Base-by-base conservation (phyloP, 1,139 yeast genomes). In the Torulaspora pretoriensis region DNA sequence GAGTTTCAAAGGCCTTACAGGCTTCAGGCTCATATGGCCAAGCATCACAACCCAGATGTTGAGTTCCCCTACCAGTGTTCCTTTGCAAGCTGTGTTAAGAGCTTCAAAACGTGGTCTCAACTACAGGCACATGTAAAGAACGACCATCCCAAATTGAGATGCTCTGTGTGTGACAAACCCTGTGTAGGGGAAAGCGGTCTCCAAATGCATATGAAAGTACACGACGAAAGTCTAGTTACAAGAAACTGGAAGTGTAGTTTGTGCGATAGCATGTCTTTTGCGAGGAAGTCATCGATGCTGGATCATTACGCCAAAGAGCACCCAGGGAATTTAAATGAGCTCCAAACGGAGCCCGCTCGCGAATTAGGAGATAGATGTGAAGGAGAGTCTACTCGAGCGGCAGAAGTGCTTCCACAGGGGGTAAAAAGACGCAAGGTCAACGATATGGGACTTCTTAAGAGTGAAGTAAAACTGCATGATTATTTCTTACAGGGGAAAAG, bases 131-230 rank as follows among this genome's bases (percentile, higher is more conserved):
- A 90, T 64, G 70, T 79, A 42, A 83, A 81, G 53, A 74, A 78
- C 1, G 82, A 75, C 28, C 97, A 89, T 64, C 90, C 92, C 8
- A 79, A 80, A 58, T 57, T 83, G 29, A 72, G 72, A 40, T 88
- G 97, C 67, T 55, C 68, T 1, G 56, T 77, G 1, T 89, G 97
- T 69, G 81, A 80, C 10, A 83, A 80, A 59, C 79, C 77, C 4
- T 84, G 92, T 69, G 82, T 84, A 9, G 95, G 95, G 14, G 78
- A 75, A 34, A 71, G 72, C 32, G 94, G 90, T 50, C 67, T 87
- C 43, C 69, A 73, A 24, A 78, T 83, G 68, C 97, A 89, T 60
- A 80, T 83, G 86, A 65, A 72, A 38, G 78, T 84, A 43, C 83
- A 80, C 56, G 65, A 67, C 9, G 74, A 71, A 9, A 47, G 55